Base-by-base conservation (phyloP, 192 early-diverging fungal genomes). In the Podochytrium sp. region DNA sequence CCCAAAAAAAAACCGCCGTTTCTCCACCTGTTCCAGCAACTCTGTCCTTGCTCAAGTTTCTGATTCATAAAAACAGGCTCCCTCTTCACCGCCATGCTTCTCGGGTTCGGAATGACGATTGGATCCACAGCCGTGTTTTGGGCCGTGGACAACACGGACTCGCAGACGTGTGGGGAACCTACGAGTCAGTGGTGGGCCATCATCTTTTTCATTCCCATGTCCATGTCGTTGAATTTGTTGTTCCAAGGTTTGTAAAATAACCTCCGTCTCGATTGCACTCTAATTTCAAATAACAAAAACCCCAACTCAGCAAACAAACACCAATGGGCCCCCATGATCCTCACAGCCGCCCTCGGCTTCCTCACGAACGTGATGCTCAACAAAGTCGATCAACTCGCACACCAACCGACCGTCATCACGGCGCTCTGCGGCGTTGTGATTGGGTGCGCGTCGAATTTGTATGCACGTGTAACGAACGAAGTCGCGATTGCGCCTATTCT, bases 401-500 rank as follows among this genome's bases (percentile, higher is more conserved):
- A 83, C 0, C 64, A 81, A 14, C 51, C 66, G 25, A 65, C 67
- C 16, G 67, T 67, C 41, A 42, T 76, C 2, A 90, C 90, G 0
- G 89, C 88, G 12, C 81, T 91, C 18, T 83, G 90, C 0, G 89
- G 93, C 0, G 90, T 96, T 79, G 90, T 89, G 0, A 89, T 96
- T 75, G 95, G 94, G 2, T 59, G 94, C 42, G 79, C 86, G 37
- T 85, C 89, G 27, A 95, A 96, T 71, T 55, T 92, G 34, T 88
- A 95, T 77, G 90, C 91, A 2, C 82, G 90, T 2, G 67, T 96
- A 34, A 90, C 90, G 30, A 85, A 91, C 64, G 82, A 88, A 34
- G 86, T 92, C 5, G 92, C 91, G 3, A 87, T 96, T 77, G 92
- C 90, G 35, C 91, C 92, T 14, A 87, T 97, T 58, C 78, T 97